These are phyloP conservation scores for Suhomyces tanzawaensis DNA, from an alignment of 805 yeast species.

Conservation along the genomic window DNA sequence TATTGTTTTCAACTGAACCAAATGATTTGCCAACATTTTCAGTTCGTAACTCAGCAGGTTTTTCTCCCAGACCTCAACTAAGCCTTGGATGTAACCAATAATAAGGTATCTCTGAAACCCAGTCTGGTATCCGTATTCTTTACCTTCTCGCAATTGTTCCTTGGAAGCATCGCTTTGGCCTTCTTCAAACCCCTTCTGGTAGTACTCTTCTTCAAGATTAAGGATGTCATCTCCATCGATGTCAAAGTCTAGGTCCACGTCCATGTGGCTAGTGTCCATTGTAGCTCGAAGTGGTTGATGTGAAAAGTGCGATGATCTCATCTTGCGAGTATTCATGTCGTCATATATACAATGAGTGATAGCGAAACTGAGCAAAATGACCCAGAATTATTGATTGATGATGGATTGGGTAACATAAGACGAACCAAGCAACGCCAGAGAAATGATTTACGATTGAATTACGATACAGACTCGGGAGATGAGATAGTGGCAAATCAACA, in stretches of 20 bases:
- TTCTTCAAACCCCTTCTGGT: constrained; percentile 66
- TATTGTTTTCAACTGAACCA: constrained; percentile 28
- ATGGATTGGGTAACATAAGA: constrained; percentile 12
- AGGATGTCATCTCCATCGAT: constrained; percentile 37
- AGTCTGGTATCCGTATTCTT: constrained; percentile 78
- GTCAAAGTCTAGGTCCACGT: background rate
- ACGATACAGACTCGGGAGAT: constrained; percentile 22
- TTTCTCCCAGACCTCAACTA: constrained; percentile 39
- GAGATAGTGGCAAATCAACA: constrained; percentile 9
- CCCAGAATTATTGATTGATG: constrained; percentile 5
- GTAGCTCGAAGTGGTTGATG: background rate
- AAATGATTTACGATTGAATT: constrained; percentile 17
- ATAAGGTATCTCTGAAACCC: constrained; percentile 69
- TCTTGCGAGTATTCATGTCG: background rate
- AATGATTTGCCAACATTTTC: constrained; percentile 20
- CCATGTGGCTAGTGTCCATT: background rate
- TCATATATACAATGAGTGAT: background rate
- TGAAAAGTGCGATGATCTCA: background rate
- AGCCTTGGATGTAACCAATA: constrained; percentile 64
- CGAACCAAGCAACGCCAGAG: constrained; percentile 15
- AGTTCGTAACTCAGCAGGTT: constrained; percentile 16
- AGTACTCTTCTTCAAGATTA: constrained; percentile 58
- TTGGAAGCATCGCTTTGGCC: constrained; percentile 62
- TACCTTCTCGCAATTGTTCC: constrained; percentile 71
- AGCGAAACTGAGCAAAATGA: constrained; percentile 2